Conservation (phyloP, 139 green algal genomes). For the Closterium sp. region DNA sequence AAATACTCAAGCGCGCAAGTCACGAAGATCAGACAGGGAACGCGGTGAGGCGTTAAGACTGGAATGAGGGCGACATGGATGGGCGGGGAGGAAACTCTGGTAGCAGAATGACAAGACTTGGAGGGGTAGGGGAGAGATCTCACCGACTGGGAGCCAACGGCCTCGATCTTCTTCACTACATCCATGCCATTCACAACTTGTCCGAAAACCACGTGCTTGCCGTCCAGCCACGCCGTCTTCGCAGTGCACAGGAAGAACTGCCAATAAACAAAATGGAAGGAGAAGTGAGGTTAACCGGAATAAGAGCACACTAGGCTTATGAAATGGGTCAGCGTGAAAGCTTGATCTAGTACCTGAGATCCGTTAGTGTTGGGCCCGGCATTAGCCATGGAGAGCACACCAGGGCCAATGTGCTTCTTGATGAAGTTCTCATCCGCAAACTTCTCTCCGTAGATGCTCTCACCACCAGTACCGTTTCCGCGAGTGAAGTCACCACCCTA, state of each 20-base stretch:
- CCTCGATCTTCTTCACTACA: constrained; percentile 89
- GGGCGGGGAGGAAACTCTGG: neutral
- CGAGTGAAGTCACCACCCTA: constrained; percentile 63
- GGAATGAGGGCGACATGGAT: constrained; percentile 61
- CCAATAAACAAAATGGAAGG: neutral
- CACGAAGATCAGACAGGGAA: neutral
- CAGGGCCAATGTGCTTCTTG: constrained; percentile 73
- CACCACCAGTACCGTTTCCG: constrained; percentile 59
- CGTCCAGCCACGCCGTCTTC: constrained; percentile 60
- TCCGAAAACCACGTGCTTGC: constrained; percentile 91
- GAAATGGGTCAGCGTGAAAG: neutral
- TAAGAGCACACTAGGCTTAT: neutral
- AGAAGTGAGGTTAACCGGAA: neutral
- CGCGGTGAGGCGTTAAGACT: neutral
- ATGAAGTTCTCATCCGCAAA: constrained; percentile 76
- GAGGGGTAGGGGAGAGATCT: neutral
- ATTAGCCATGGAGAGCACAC: constrained; percentile 64
- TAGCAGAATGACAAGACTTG: neutral
- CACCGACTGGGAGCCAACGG: constrained; percentile 61
- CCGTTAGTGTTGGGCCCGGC: constrained; percentile 72
- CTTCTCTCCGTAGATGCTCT: constrained; percentile 61
- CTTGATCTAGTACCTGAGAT: constrained; percentile 52
- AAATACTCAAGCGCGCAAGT: neutral
- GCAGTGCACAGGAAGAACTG: constrained; percentile 65
- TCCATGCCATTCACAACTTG: constrained; percentile 94